Base-by-base conservation (phyloP, 1,284 basidiomycete species). In the Fomitopsis pinicola region DNA sequence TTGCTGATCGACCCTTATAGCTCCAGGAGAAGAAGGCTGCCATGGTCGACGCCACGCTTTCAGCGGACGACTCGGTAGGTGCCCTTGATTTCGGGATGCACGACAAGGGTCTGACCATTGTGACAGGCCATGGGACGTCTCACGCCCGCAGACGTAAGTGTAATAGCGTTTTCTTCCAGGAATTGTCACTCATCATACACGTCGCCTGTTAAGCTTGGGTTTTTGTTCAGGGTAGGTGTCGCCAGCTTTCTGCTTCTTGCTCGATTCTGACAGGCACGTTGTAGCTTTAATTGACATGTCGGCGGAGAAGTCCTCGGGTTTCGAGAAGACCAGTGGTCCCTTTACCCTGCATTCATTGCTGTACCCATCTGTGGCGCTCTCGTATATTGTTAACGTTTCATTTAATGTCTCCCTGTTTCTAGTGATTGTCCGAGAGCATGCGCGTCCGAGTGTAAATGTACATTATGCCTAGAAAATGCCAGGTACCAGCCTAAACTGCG, bases 11-110 rank as follows among this genome's bases (percentile, higher is more conserved):
- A 19, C 15, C 28, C 7, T 68, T 80, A 9, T 77, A 96, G 83
- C 81, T 99, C 17, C 97, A 98, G 76, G 93, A 97, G 76, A 97
- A 97, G 80, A 97, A 97, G 75, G 87, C 87, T 42, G 88, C 88
- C 0, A 92, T 93, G 91, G 82, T 92, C 5, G 86, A 91, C 70
- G 91, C 91, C 22, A 92, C 90, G 0, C 73, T 93, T 30, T 91
- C 89, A 5, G 76, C 88, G 2, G 91, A 93, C 68, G 89, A 92
- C 64, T 86, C 87, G 55, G 88, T 88, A 67, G 17, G 80, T 76
- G 2, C 10, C 10, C 9, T 36, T 19, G 8, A 19, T 9, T 35
- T 5, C 28, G 28, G 46, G 44, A 40, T 22, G 9, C 15, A 42
- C 69, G 59, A 68, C 63, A 40, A 65, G 67, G 59, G 54, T 66